These are phyloP conservation scores for Zasmidium citrigriseum DNA, from an alignment of 2,329 filamentous ascomycete species.

Conservation along the genomic window DNA sequence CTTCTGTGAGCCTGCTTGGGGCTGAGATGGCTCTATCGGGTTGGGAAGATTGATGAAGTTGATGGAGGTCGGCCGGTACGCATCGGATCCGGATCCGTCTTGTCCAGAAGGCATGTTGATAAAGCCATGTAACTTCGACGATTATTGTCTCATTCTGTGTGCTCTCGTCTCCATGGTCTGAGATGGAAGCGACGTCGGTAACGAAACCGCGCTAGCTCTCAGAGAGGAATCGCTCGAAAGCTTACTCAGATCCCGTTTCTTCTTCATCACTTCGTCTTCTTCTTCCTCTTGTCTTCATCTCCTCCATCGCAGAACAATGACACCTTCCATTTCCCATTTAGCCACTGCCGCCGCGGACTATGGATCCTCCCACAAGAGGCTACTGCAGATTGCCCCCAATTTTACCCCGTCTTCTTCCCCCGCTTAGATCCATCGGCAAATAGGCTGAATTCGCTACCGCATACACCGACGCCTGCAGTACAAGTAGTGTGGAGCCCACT, in stretches of 20 bases:
- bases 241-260: no score
- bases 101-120: constrained; percentile 13
- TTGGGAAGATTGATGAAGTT: constrained; percentile 39
- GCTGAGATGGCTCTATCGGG: constrained; percentile 37
- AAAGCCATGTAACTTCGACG: neutral
- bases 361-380: neutral
- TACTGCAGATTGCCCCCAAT: neutral
- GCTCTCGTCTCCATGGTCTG: neutral
- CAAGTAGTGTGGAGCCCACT: no score
- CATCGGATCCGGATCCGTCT: constrained; percentile 11
- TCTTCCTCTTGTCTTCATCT: no score
- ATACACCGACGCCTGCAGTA: neutral
- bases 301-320: no score
- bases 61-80: constrained; percentile 32
- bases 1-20: constrained; percentile 30
- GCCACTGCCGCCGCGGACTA: neutral
- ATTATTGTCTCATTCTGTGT: neutral
- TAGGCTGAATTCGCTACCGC: constrained; percentile 4
- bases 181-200: neutral
- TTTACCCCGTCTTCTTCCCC: neutral
- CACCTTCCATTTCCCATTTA: no score
- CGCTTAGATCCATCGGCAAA: neutral
- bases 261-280: no score
- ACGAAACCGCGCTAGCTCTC: neutral
- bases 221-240: no score